Evolutionary conservation across 306 rosid species (phyloP).

Genomic region (Fragaria vesca): DNA sequence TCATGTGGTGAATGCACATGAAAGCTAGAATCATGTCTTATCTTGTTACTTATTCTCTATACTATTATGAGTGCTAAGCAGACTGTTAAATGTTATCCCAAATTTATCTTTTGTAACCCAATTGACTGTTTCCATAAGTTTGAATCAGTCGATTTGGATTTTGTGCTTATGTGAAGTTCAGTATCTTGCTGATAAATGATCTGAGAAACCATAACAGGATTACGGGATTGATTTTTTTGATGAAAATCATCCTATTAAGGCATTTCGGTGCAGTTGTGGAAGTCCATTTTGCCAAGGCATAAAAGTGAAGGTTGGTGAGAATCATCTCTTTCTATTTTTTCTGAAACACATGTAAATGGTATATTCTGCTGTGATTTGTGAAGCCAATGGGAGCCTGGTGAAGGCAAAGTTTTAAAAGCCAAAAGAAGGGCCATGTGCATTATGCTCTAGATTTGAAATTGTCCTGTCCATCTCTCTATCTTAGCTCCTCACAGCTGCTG

Average conservation of each 20-base stretch:
- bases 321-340: neutral
- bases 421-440: neutral
- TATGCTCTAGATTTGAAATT: neutral
- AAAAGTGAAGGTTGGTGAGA: slow-evolving; percentile 39
- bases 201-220: slow-evolving; percentile 51
- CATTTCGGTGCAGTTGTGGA: slow-evolving; percentile 71
- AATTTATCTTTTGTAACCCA: neutral
- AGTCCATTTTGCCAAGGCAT: slow-evolving; percentile 59
- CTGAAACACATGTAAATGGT: neutral
- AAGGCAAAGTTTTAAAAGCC: neutral
- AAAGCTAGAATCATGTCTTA: neutral
- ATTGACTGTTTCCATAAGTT: neutral
- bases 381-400: neutral
- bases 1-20: neutral
- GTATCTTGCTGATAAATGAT: slow-evolving; percentile 12
- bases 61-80: neutral
- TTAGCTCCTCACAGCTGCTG: neutral
- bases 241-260: slow-evolving; percentile 71
- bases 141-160: neutral
- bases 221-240: slow-evolving; percentile 86
- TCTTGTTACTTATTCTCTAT: neutral
- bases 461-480: neutral
- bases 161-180: neutral
- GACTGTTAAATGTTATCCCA: neutral
- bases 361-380: neutral